phyloP scores from a whole-genome alignment of 2,329 filamentous ascomycete species.

The Exserohilum turcica region DNA sequence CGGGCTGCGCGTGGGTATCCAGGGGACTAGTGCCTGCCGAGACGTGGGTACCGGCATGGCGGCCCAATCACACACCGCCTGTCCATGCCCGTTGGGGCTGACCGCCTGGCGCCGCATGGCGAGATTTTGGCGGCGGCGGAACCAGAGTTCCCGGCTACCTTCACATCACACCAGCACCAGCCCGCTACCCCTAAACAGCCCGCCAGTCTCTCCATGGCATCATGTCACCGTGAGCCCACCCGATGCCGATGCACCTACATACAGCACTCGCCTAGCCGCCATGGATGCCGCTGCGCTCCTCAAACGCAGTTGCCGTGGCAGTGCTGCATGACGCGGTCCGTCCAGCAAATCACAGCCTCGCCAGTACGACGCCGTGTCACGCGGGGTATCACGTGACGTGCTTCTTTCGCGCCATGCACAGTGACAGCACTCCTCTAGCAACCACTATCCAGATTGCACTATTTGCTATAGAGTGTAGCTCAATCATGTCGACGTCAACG shows the following conservation, averaged over 20 bases:
- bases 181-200: constrained; percentile 12
- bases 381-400: background rate
- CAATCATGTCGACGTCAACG: too few relatives aligned
- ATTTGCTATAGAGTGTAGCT: background rate
- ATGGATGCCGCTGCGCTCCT: background rate
- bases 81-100: constrained; percentile 17
- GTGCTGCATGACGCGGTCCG: constrained; percentile 2
- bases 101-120: constrained; percentile 28
- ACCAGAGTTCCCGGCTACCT: constrained; percentile 13
- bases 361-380: constrained; percentile 3
- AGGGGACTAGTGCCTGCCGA: constrained; percentile 23
- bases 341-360: constrained; percentile 4
- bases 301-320: background rate
- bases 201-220: constrained; percentile 10
- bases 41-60: background rate
- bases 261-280: constrained; percentile 8
- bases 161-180: constrained; percentile 22
- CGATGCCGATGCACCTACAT: constrained; percentile 18
- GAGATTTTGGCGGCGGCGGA: constrained; percentile 27
- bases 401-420: background rate
- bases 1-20: constrained; percentile 6
- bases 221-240: constrained; percentile 32
- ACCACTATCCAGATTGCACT: too few relatives aligned
- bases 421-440: too few relatives aligned
- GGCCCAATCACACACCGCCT: constrained; percentile 19